Conservation (phyloP, 305 asterid genomes). For the Solanum hybrid region DNA sequence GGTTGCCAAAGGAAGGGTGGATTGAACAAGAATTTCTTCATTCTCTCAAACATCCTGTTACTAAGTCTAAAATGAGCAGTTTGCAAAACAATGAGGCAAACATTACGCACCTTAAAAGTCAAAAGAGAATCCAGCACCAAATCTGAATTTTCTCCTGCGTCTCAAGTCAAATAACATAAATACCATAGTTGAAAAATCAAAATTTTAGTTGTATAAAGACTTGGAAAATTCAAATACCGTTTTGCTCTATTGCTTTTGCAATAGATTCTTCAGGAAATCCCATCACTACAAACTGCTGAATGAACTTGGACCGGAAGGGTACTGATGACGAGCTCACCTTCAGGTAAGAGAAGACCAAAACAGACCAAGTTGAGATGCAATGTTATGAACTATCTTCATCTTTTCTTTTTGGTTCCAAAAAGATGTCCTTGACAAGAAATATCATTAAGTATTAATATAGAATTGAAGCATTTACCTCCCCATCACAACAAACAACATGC, state of each 20-base stretch:
- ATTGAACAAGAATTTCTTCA: not conserved
- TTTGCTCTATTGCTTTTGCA: slow-evolving; percentile 62
- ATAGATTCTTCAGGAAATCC: slow-evolving; percentile 70
- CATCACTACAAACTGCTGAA: slow-evolving; percentile 54
- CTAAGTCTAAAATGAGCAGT: not conserved
- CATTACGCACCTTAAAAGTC: slow-evolving; percentile 50
- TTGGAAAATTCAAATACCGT: slow-evolving; percentile 32
- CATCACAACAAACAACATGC: not conserved
- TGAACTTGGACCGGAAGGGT: slow-evolving; percentile 28
- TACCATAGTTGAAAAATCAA: slow-evolving; percentile 2
- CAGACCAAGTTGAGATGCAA: not conserved
- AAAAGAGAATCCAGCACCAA: slow-evolving; percentile 56
- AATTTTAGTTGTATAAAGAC: not conserved
- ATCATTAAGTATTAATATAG: not conserved
- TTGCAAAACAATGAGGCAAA: not conserved
- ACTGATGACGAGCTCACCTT: slow-evolving; percentile 62
- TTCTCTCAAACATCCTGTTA: not conserved
- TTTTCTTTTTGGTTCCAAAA: not conserved
- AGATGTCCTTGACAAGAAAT: not conserved
- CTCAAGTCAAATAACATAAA: slow-evolving; percentile 11
- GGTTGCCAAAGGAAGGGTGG: not conserved
- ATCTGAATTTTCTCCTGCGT: slow-evolving; percentile 55
- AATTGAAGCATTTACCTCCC: not conserved
- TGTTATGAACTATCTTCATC: not conserved
- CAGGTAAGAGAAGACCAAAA: slow-evolving; percentile 7